phyloP scores from a whole-genome alignment of 805 yeast genomes.

The Metschnikowia corniflorae region DNA sequence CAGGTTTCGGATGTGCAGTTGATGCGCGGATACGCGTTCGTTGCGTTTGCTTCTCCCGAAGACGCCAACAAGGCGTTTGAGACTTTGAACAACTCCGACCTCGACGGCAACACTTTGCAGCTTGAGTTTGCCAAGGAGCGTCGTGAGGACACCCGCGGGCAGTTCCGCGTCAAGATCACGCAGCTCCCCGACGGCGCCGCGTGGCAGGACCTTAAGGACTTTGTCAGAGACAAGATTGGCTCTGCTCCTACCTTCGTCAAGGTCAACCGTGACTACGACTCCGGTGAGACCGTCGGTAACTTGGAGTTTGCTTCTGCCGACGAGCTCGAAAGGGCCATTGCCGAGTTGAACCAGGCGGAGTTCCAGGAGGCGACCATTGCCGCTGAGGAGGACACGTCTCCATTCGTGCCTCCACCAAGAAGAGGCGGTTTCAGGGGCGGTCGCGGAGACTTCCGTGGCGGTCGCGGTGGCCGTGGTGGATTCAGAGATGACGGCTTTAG shows the following conservation, averaged over 20 bases:
- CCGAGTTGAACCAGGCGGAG: constrained; percentile 66
- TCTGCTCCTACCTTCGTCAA: constrained; percentile 59
- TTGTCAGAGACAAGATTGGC: constrained; percentile 72
- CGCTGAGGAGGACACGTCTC: constrained; percentile 75
- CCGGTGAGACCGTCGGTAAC: constrained; percentile 45
- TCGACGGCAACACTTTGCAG: constrained; percentile 48
- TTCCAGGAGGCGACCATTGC: constrained; percentile 65
- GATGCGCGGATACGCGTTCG: constrained; percentile 83
- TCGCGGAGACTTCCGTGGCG: constrained; percentile 37
- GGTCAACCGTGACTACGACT: constrained; percentile 47
- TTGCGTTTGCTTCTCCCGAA: constrained; percentile 71
- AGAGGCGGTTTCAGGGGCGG: constrained; percentile 47
- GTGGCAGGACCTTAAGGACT: constrained; percentile 90
- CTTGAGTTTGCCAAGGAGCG: constrained; percentile 55
- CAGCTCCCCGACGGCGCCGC: constrained; percentile 73
- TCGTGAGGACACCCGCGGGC: constrained; percentile 63
- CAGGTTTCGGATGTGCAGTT: constrained; percentile 64
- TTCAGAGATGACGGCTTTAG: constrained; percentile 42
- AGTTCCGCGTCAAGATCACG: constrained; percentile 65
- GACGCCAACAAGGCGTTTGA: constrained; percentile 49
- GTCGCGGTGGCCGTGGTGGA: constrained; percentile 36
- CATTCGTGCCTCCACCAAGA: constrained; percentile 51
- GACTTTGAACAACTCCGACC: constrained; percentile 42
- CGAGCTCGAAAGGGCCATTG: constrained; percentile 70
- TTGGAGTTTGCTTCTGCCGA: constrained; percentile 64